Evolutionary conservation across 768 basidiomycete species (phyloP), one percentile per base, ranked within the genome.

Genomic region (Russula vinacea): DNA sequence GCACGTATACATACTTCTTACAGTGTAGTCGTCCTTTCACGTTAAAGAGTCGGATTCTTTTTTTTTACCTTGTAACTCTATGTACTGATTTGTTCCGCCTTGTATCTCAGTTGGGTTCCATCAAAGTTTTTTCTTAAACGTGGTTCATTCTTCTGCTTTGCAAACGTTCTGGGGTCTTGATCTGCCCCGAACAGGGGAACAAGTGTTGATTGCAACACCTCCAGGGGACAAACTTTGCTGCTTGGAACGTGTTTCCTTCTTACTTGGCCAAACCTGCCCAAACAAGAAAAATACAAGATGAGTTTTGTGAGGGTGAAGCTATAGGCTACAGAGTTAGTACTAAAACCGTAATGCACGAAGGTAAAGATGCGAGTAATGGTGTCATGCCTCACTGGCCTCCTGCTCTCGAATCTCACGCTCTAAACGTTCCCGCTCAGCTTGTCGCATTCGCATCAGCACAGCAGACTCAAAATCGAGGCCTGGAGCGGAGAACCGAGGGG

Each of bases 401-500:
- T 83, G 80, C 71, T 89, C 88, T 44, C 83, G 73, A 67, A 92
- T 90, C 72, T 92, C 90, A 62, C 83, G 78, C 72, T 93, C 92
- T 29, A 94, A 72, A 50, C 87, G 78, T 66, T 85, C 87, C 44
- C 88, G 80, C 73, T 93, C 92, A 0, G 91, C 90, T 70, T 93
- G 89, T 40, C 91, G 80, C 72, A 94, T 77, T 5, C 91, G 83
- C 80, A 93, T 82, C 40, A 94, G 78, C 0, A 90, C 93, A 64
- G 92, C 71, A 3, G 87, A 84, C 74, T 93, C 92, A 61, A 87
- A 94, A 71, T 92, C 89, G 54, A 92, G 68, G 2, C 81, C 82
- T 13, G 64, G 42, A 29, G 78, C 70, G 17, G 67, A 71, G 0
- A 51, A 26, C 5, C 45, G 56, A 11, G 60, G 58, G 24, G 74